phyloP scores from a whole-genome alignment of 1,284 basidiomycete species.

The Rhodotorula sp. region DNA sequence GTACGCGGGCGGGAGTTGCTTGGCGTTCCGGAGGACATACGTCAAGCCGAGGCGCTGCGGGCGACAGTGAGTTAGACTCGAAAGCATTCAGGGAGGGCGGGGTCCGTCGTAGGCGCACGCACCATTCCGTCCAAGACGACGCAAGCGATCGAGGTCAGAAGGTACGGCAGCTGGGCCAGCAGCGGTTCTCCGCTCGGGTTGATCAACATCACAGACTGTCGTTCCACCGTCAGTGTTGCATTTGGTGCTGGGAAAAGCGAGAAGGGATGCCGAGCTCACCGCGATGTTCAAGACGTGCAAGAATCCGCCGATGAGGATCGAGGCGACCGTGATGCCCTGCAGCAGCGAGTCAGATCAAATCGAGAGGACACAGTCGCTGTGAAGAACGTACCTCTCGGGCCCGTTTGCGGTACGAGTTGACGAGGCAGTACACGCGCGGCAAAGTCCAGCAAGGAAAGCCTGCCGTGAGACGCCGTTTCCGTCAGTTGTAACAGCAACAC shows the following conservation, averaged over 20 bases:
- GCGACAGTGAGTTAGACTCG: too few species aligned
- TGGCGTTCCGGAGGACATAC: background rate
- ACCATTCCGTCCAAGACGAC: conserved; percentile 3
- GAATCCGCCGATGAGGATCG: background rate
- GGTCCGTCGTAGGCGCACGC: background rate
- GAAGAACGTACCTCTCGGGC: background rate
- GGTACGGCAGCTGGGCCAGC: conserved; percentile 5
- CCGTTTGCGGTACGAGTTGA: background rate
- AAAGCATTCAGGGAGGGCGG: background rate
- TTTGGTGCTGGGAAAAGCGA: background rate
- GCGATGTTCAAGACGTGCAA: background rate
- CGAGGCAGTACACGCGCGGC: background rate
- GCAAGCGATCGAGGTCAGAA: background rate
- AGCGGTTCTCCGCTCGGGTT: background rate
- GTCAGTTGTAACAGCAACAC: background rate
- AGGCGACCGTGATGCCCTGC: conserved; percentile 3
- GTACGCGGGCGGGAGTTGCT: background rate
- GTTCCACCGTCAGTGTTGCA: too few species aligned
- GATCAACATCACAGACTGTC: conserved; percentile 5
- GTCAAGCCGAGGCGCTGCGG: background rate
- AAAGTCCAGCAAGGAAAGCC: background rate
- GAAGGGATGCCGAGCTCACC: background rate
- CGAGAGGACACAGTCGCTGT: too few species aligned
- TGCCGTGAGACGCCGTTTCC: background rate
- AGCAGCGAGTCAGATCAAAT: too few species aligned